A percentile compares a stretch with the other conserved stretches of the same genome.
phyloP scores from a whole-genome alignment of 805 yeast genomes.

The Ogataea henricii region DNA sequence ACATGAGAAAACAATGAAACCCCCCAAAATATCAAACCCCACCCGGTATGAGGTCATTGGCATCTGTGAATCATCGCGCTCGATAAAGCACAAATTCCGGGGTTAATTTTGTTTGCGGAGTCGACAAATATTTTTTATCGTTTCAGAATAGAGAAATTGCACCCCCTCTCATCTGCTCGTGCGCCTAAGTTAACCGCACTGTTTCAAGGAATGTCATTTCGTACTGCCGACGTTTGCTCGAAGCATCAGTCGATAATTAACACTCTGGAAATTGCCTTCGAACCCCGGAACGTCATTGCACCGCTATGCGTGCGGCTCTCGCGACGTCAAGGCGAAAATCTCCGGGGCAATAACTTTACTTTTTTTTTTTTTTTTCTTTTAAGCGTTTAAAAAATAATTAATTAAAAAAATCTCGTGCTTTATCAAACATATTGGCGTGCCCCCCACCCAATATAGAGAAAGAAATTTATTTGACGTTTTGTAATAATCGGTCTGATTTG shows the following conservation, averaged over 20 bases:
- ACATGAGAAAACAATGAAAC: neutral
- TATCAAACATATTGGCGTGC: slow-evolving; percentile 11
- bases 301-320: slow-evolving; percentile 1
- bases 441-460: slow-evolving; percentile 11
- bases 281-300: slow-evolving; percentile 4
- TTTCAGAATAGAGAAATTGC: slow-evolving; percentile 4
- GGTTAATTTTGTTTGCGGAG: slow-evolving; percentile 2
- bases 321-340: neutral
- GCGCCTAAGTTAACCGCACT: neutral
- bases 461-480: slow-evolving; percentile 6
- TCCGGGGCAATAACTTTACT: too few relatives aligned
- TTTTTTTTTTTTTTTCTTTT: too few relatives aligned
- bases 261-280: neutral
- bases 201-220: neutral
- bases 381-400: neutral
- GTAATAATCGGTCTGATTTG: neutral
- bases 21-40: neutral
- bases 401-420: neutral
- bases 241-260: neutral
- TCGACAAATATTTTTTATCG: neutral
- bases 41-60: slow-evolving; percentile 7
- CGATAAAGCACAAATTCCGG: slow-evolving; percentile 1
- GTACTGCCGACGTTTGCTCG: neutral
- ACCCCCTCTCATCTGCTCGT: neutral
- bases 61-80: slow-evolving; percentile 4